Evolutionary conservation across 495 filamentous ascomycete genomes (phyloP), one percentile per base, ranked within the genome.

Genomic region (Talaromyces thailandensis): DNA sequence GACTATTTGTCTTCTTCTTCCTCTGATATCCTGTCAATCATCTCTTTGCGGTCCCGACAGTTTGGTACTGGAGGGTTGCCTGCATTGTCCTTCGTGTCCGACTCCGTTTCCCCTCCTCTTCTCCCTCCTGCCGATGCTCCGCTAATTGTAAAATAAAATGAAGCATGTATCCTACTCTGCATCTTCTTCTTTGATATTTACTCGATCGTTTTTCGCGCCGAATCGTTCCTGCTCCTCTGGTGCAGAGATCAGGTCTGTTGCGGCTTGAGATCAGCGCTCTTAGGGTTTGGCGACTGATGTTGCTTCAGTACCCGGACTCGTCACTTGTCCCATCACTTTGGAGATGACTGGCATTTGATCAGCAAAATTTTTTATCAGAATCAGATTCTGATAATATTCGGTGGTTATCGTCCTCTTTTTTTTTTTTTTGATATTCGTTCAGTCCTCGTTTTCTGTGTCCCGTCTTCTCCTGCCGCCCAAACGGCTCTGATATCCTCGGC

Each of bases 31-130:
- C 40, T 61, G 43, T 52, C 26, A 52, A 51, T 52, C 43, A 40
- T 55, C 6, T 14, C 26, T 28, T 48, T 28, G 21, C 43, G 18
- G 59, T 51, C 59, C 59, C 59, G 59, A 61, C 59, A 61, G 43
- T 61, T 61, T 61, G 59, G 59, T 51, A 61, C 59, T 52, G 59
- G 59, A 61, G 59, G 59, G 59, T 61, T 52, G 40, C 59, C 59
- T 61, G 40, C 43, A 21, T 48, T 61, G 31, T 28, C 18, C 37
- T 45, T 61, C 35, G 31, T 35, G 43, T 45, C 32, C 37, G 5
- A 18, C 35, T 51, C 45, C 45, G 11, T 31, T 16, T 16, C 59
- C 28, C 55, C 43, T 31, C 59, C 28, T 51, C 37, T 51, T 28
- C 31, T 29, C 24, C 55, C 26, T 35, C 29, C 55, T 12, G 26